phyloP scores from a whole-genome alignment of 2,329 filamentous ascomycete genomes.

The Chaetomium sp. region DNA sequence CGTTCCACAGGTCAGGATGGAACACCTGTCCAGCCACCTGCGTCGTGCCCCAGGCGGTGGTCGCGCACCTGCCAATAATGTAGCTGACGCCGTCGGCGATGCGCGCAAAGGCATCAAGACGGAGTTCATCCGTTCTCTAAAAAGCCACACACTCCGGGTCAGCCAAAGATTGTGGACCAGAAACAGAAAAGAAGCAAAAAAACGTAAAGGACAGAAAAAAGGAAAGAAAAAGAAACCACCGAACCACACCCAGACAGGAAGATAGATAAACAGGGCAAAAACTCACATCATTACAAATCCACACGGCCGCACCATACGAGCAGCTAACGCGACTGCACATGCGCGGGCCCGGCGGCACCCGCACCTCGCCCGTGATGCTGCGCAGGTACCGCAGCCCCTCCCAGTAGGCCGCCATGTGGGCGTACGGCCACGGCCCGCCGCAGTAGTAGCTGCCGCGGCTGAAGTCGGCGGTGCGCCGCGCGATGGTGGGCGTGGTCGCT shows the following conservation, averaged over 20 bases:
- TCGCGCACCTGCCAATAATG: background rate
- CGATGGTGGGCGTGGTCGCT: background rate
- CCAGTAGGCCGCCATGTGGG: background rate
- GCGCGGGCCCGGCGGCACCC: background rate
- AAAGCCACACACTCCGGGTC: background rate
- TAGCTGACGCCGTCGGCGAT: slow-evolving; percentile 4
- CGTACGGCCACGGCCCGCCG: background rate
- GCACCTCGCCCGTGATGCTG: background rate
- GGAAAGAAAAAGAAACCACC: background rate
- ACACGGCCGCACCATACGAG: background rate
- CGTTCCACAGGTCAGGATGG: slow-evolving; percentile 7
- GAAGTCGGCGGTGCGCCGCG: slow-evolving; percentile 5
- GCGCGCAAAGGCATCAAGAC: background rate
- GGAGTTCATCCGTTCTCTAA: background rate
- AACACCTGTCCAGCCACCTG: slow-evolving; percentile 10
- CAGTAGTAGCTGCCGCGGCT: slow-evolving; percentile 5
- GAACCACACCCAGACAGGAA: too few species aligned
- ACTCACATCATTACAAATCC: slow-evolving; percentile 16
- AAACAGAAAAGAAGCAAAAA: too few species aligned
- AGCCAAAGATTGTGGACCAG: too few species aligned
- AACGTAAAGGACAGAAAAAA: background rate
- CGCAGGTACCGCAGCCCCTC: slow-evolving; percentile 1
- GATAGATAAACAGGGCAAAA: too few species aligned
- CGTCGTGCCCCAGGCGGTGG: background rate
- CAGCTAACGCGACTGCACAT: slow-evolving; percentile 11